Percentiles rank a stretch among this genome's conserved stretches.
These are phyloP conservation scores for Globisporangium takayamanum DNA, from an alignment of 352 stramenopile genomes.

Conservation along the genomic window DNA sequence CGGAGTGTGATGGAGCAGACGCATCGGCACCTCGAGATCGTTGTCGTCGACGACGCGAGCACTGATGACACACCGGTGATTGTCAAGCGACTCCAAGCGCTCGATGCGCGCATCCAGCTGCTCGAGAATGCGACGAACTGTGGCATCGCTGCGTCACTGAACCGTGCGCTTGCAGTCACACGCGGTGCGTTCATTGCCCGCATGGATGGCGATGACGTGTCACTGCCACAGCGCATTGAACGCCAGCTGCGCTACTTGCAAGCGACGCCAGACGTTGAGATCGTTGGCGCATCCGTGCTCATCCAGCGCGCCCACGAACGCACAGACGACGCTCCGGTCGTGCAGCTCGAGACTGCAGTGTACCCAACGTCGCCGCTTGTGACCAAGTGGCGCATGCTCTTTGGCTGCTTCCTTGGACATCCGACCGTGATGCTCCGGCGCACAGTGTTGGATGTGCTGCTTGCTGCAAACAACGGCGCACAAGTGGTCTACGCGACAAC, in stretches of 20 bases:
- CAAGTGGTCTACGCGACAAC: constrained; percentile 32
- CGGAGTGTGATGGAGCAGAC: constrained; percentile 32
- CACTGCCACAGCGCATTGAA: constrained; percentile 42
- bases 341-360: constrained; percentile 21
- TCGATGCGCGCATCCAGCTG: constrained; percentile 30
- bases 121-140: constrained; percentile 35
- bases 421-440: constrained; percentile 76
- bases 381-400: constrained; percentile 68
- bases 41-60: constrained; percentile 69
- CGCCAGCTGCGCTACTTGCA: constrained; percentile 41
- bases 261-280: constrained; percentile 28
- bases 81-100: constrained; percentile 38
- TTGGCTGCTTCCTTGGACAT: constrained; percentile 72
- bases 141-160: constrained; percentile 67
- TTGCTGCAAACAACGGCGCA: constrained; percentile 11
- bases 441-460: constrained; percentile 24
- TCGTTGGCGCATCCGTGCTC: constrained; percentile 33
- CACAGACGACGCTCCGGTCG: background rate
- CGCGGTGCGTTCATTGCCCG: constrained; percentile 50
- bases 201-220: constrained; percentile 86
- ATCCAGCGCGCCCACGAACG: constrained; percentile 15
- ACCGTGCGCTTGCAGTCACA: constrained; percentile 51
- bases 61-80: constrained; percentile 30
- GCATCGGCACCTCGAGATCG: constrained; percentile 49
- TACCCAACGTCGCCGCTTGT: constrained; percentile 50